Evolutionary conservation across 352 stramenopile genomes (phyloP).

Genomic region (Phytophthora nicotianae): DNA sequence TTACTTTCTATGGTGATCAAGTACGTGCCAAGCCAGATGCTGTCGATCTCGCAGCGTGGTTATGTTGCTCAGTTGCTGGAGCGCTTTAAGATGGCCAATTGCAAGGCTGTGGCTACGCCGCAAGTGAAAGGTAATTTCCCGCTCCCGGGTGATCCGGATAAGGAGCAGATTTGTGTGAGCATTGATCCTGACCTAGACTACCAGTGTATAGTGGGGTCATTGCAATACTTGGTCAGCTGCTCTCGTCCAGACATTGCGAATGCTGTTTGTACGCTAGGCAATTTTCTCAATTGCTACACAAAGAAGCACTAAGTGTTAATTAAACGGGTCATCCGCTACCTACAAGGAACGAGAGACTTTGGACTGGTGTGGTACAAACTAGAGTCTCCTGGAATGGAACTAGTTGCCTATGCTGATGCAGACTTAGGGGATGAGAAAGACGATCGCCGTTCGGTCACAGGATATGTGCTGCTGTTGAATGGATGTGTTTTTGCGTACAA

Average conservation of each 20-base stretch:
- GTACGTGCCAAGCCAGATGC: background rate
- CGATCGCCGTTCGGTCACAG: constrained; percentile 13
- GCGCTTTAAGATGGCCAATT: constrained; percentile 12
- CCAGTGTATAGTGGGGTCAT: constrained; percentile 7
- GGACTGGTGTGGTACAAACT: constrained; percentile 8
- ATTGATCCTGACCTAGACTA: constrained; percentile 12
- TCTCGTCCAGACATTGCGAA: constrained; percentile 16
- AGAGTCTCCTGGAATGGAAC: background rate
- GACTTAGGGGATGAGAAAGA: constrained; percentile 20
- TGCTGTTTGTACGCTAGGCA: constrained; percentile 7
- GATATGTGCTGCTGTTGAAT: constrained; percentile 17
- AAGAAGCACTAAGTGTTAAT: constrained; percentile 10
- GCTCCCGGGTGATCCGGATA: constrained; percentile 7
- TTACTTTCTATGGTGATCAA: constrained; percentile 1
- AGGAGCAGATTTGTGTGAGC: constrained; percentile 3
- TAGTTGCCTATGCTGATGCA: constrained; percentile 8
- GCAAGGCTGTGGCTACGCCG: constrained; percentile 1
- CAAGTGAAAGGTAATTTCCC: constrained; percentile 2
- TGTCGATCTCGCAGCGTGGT: background rate
- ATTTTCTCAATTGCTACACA: constrained; percentile 14
- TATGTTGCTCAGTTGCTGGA: background rate
- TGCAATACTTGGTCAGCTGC: constrained; percentile 12
- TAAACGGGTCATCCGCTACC: constrained; percentile 16
- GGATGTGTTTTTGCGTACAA: constrained; percentile 14
- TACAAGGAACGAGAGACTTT: constrained; percentile 10